These are phyloP conservation scores for Aspergillus cavernicola DNA, from an alignment of 495 filamentous ascomycete species.

Conservation along the genomic window DNA sequence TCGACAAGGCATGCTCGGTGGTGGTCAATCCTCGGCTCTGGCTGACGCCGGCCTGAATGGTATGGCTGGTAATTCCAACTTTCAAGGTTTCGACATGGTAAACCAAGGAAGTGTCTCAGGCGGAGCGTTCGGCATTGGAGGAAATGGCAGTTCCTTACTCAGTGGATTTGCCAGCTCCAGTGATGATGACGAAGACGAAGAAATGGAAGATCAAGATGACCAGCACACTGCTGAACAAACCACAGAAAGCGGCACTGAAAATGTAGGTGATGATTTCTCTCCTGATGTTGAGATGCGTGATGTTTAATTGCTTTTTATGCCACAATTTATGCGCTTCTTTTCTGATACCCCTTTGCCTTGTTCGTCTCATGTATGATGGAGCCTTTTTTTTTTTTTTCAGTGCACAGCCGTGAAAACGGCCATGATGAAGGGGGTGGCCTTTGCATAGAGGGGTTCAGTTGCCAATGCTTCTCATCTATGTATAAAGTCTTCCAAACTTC, in stretches of 20 bases:
- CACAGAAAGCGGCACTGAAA: constrained; percentile 50
- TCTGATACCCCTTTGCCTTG: constrained; percentile 2
- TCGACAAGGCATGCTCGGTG: constrained; percentile 62
- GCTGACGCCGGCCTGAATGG: constrained; percentile 70
- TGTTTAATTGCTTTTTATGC: constrained; percentile 22
- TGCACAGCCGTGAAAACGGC: background rate
- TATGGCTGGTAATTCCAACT: constrained; percentile 47
- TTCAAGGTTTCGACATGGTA: constrained; percentile 75
- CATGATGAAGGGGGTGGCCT: constrained; percentile 16
- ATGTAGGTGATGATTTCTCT: constrained; percentile 63
- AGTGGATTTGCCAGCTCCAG: constrained; percentile 96
- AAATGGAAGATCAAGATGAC: constrained; percentile 85
- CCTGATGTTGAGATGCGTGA: constrained; percentile 56
- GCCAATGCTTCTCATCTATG: too few relatives aligned
- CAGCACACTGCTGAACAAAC: constrained; percentile 28
- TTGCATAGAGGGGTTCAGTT: background rate
- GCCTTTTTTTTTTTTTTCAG: background rate
- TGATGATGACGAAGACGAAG: constrained; percentile 96
- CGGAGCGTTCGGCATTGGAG: constrained; percentile 57
- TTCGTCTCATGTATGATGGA: background rate
- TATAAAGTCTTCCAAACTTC: background rate
- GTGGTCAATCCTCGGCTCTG: constrained; percentile 61
- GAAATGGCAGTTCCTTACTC: constrained; percentile 65
- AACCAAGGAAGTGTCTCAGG: constrained; percentile 61
- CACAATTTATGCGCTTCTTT: constrained; percentile 11